Evolutionary conservation across 495 filamentous ascomycete genomes (phyloP), one percentile per base, ranked within the genome.

Genomic region (Patellaria atrata): DNA sequence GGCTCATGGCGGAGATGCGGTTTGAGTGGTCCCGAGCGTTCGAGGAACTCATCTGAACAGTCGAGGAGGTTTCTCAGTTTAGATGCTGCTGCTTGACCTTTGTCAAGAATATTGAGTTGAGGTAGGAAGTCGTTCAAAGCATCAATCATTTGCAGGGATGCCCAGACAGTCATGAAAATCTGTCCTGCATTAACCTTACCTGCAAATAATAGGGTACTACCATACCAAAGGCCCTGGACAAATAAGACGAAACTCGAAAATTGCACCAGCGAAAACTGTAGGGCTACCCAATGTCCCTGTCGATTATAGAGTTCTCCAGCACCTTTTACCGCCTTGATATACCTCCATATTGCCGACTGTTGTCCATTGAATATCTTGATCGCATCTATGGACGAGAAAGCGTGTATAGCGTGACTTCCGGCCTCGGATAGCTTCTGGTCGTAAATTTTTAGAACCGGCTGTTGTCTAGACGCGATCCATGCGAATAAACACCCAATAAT

Each of bases 191-290:
- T 64, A 24, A 71, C 56, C 12, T 65, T 51, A 2, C 64, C 67
- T 5, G 57, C 51, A 8, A 56, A 56, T 13, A 84, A 71, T 5
- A 92, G 61, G 1, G 65, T 55, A 32, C 74, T 71, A 0, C 85
- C 86, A 52, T 84, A 92, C 72, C 81, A 94, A 45, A 97, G 94
- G 0, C 86, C 87, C 45, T 84, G 71, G 1, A 92, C 79, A 37
- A 96, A 94, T 58, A 96, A 77, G 2, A 65, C 64, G 11, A 84
- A 68, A 22, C 75, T 76, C 58, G 81, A 69, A 43, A 92, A 65
- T 27, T 77, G 75, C 27, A 80, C 64, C 28, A 80, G 67, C 1
- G 75, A 71, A 36, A 80, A 70, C 48, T 92, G 83, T 1, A 70
- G 44, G 4, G 80, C 74, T 45, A 73, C 77, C 6, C 71, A 57